Evolutionary conservation across 2,329 filamentous ascomycete genomes (phyloP), one percentile per base, ranked within the genome.

Genomic region (Trichoderma semiorbis): DNA sequence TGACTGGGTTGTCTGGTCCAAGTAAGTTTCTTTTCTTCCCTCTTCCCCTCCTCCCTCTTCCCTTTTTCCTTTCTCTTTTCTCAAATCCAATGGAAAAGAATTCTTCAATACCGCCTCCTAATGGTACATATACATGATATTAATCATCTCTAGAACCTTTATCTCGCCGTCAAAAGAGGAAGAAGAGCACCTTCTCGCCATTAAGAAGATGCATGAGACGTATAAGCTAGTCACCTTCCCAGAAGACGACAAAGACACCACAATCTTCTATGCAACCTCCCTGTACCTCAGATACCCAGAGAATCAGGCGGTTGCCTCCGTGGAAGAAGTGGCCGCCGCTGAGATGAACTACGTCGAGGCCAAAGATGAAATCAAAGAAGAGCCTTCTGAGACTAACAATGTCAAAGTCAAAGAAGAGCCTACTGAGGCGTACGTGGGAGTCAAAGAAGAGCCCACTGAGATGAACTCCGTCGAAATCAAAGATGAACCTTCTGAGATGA

Each of bases 1-100:
- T 0, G 81, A 82, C 0, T 85, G 83, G 76, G 80, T 84, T 10
- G 81, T 83, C 1, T 89, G 87, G 85, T 84, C 88, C 64, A 77
- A 80, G 85, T 88, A 76, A 76, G 83, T 80, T 43, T 18, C 16
- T 5, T 43, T 43, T 18, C 10, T 69, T 24, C 34, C 14, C 34
- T 36, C 6, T 16, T 36, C 14, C 34, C 34, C 6, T 16, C 14
- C 34, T 36, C 34, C 3, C 6, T 16, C 14, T 36, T 36, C 14
- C 5, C 12, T 6, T n/a, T 60, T 47, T 47, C 39, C 39, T 18
- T 47, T 21, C 7, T 11, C 5, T 4, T 50, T 11, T 47, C 34
- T 47, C 43, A 47, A 47, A 21, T n/a, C 39, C 16, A 43, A 16
- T n/a, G 18, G 3, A 47, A 50, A 50, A 4, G 43, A 21, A 5